Evolutionary conservation across 2,329 filamentous ascomycete genomes (phyloP).

Genomic region (Fusarium humuli): DNA sequence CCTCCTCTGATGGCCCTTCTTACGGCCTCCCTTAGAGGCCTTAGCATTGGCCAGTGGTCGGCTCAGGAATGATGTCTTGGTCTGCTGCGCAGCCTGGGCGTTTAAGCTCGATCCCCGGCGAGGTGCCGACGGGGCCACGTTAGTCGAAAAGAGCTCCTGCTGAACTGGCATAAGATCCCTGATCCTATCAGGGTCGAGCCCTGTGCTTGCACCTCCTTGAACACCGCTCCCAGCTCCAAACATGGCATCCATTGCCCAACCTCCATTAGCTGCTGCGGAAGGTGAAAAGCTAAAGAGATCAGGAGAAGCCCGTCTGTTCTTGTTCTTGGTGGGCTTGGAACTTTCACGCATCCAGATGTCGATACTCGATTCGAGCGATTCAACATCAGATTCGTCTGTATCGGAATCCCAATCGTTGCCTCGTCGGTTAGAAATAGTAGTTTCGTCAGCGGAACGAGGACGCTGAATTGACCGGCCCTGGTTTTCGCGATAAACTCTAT

Average conservation of each 20-base stretch:
- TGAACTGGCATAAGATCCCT: constrained; percentile 60
- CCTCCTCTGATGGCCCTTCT: constrained; percentile 34
- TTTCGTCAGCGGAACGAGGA: constrained; percentile 62
- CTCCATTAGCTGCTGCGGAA: constrained; percentile 48
- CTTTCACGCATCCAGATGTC: constrained; percentile 71
- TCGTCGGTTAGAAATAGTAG: constrained; percentile 55
- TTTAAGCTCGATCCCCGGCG: constrained; percentile 66
- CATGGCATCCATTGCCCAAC: constrained; percentile 63
- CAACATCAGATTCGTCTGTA: constrained; percentile 55
- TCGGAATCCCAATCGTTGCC: constrained; percentile 60
- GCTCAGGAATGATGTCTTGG: constrained; percentile 30
- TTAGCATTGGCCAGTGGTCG: constrained; percentile 33
- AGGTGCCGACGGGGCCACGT: constrained; percentile 60
- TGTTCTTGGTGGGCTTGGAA: constrained; percentile 53
- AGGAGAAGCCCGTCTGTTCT: constrained; percentile 55
- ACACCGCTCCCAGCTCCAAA: constrained; percentile 52
- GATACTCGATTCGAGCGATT: constrained; percentile 61
- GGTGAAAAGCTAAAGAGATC: constrained; percentile 67
- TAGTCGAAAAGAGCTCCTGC: constrained; percentile 53
- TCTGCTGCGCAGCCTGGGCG: constrained; percentile 55
- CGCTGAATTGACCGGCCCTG: constrained; percentile 49
- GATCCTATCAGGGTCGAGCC: constrained; percentile 55
- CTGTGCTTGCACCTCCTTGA: constrained; percentile 42
- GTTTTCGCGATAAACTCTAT: constrained; percentile 36
- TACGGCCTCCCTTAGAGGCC: constrained; percentile 36